Base-by-base conservation (phyloP, 2,329 filamentous ascomycete species). In the Fusarium nelsonii region DNA sequence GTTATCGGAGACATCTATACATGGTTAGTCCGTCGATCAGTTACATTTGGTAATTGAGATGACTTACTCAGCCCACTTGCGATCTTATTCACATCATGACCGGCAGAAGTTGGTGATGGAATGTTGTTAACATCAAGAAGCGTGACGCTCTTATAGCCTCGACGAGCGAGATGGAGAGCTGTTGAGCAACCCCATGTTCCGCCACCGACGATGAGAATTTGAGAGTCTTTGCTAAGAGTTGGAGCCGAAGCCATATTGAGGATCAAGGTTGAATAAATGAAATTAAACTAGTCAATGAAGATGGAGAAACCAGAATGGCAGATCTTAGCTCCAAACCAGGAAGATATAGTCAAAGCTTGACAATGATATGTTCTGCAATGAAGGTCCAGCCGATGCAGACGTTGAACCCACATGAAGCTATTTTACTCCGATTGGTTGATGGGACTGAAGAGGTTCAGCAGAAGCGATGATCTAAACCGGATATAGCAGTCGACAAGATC, bases 171-270 rank as follows among this genome's bases (percentile, higher is more conserved):
- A 23, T 70, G 67, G 9, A 70, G 63, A 4, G 68, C 59, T 1
- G 68, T 68, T 30, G 68, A 70, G 6, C 53, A 70, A 26, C 68
- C 68, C 68, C 68, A 70, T 7, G 68, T 70, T 33, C 67, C 68
- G 12, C 68, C 68, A 15, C 68, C 67, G 5, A 68, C 46, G n/a
- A 70, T 70, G 23, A 70, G 63, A 10, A 70, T 59, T 4, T 37
- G 44, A 1, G 67, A 70, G 26, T 62, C 49, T 43, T 65, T 70
- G 39, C 4, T 54, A 5, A 70, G 63, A 34, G 15, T 4, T 30
- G 58, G 11, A 2, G 59, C 33, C 20, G 63, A 16, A 2, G 56
- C 40, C 68, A 70, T 49, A 4, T 57, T 9, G 1, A 34, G 5
- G 3, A 1, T 1, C 2, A 20, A 10, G 8, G 6, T 11, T 6